Conservation (phyloP, 495 filamentous ascomycete genomes). For the Staphylotrichum longicolle region DNA sequence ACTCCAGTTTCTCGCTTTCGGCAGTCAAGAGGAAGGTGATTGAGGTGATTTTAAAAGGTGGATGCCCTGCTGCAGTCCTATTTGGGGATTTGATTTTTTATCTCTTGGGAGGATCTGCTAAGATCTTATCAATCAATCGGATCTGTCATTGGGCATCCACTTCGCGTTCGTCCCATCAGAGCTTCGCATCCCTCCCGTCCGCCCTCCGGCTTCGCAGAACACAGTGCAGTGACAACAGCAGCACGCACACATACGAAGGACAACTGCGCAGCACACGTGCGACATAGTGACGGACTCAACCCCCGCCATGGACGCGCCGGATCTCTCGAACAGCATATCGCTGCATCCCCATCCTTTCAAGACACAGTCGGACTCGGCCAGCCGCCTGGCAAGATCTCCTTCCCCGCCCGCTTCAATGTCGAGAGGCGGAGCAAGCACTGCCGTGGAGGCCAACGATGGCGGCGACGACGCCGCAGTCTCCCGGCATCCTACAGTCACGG, state of each 20-base stretch:
- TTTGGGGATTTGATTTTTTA: not conserved
- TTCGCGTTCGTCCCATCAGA: too few relatives aligned
- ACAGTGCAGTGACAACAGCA: not conserved
- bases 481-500: constrained; percentile 41
- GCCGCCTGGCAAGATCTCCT: constrained; percentile 18
- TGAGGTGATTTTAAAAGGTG: constrained; percentile 8
- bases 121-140: constrained; percentile 11
- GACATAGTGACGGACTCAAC: not conserved
- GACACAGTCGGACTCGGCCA: constrained; percentile 39
- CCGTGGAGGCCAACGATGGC: constrained; percentile 47
- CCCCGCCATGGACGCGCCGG: constrained; percentile 31
- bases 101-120: not conserved
- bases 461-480: constrained; percentile 40
- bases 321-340: constrained; percentile 43
- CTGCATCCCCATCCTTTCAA: constrained; percentile 49
- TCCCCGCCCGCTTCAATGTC: constrained; percentile 19
- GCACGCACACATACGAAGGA: too few relatives aligned
- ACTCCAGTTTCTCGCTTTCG: too few relatives aligned
- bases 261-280: not conserved
- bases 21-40: not conserved
- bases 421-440: constrained; percentile 42
- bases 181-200: too few relatives aligned
- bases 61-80: not conserved
- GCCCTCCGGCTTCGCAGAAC: constrained; percentile 8
- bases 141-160: not conserved